These are phyloP conservation scores for Mortierella alpina DNA, from an alignment of 192 early-diverging fungal genomes.

Conservation along the genomic window DNA sequence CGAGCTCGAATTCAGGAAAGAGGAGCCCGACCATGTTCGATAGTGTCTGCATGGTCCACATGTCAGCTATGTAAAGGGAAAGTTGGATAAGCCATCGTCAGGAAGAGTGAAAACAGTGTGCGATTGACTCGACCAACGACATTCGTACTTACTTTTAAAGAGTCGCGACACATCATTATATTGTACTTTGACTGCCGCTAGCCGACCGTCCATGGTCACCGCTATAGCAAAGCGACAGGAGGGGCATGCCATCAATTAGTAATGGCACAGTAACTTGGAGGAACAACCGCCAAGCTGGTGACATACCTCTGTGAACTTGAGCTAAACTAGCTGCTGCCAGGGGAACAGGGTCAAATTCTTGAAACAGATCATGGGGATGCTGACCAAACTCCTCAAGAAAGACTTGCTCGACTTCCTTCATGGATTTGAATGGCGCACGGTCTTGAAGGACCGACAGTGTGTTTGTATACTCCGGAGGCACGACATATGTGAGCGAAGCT, in stretches of 20 bases:
- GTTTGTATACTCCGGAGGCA: conserved; percentile 60
- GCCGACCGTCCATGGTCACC: conserved; percentile 53
- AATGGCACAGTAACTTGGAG: not conserved
- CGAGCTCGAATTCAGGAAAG: conserved; percentile 61
- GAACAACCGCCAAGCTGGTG: not conserved
- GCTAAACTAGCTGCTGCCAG: conserved; percentile 62
- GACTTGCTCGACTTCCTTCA: conserved; percentile 56
- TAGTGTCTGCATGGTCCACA: conserved; percentile 62
- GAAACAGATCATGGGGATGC: conserved; percentile 52
- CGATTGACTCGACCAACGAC: not conserved
- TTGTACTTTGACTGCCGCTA: conserved; percentile 61
- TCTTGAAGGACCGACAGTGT: conserved; percentile 61
- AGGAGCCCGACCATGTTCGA: conserved; percentile 54
- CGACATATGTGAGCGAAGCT: conserved; percentile 58
- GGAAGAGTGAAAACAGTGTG: not conserved
- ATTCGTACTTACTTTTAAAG: conserved; percentile 45
- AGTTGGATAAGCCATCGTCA: not conserved
- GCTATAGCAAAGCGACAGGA: conserved; percentile 35
- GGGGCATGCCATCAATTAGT: not conserved
- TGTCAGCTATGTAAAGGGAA: conserved; percentile 42
- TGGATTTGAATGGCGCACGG: conserved; percentile 57
- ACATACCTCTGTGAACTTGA: conserved; percentile 59
- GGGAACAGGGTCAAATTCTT: conserved; percentile 58
- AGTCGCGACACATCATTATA: conserved; percentile 59
- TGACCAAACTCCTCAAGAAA: conserved; percentile 56